Base-by-base conservation (phyloP, 179 eudicot species). In the Sideroxylon spinosum region DNA sequence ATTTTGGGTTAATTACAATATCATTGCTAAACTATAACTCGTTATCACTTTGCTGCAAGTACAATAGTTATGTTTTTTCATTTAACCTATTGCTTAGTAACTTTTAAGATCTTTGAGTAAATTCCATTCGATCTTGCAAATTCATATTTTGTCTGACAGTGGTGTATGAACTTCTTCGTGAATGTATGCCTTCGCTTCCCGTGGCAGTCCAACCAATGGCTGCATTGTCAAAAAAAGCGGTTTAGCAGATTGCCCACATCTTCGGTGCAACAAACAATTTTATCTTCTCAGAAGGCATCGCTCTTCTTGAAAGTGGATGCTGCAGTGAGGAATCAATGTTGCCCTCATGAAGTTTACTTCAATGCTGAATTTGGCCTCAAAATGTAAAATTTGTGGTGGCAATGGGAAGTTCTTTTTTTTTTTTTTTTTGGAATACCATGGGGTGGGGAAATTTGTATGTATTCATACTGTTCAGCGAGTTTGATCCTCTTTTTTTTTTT, bases 71-170 rank as follows among this genome's bases (percentile, higher is more conserved):
- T 37, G 44, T 0, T 1, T 37, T 37, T 37, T 37, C 4, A 3
- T 37, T 3, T 4, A 37, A 1, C 44, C 44, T 37, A 37, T 37
- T 37, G 44, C 44, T 37, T 37, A 37, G 44, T n/a, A 37, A 37
- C 44, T 37, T 37, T 4, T 6, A 37, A 37, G 44, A 37, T 37
- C 44, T 37, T 37, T 23, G 16, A 0, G 5, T 71, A 32, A 50
- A 17, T 44, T 2, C 20, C 52, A 75, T 71, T 22, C 16, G 20
- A 78, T 74, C 68, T 76, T 65, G 78, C 86, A 94, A 97, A 88
- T 94, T 92, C 84, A 78, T 94, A 76, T 94, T 94, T 81, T 91
- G 93, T 70, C 87, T 87, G 71, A 90, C 97, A n/a, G 97, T 88
- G 6, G 83, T 94, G 60, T 32, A 83, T n/a, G 97, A 91, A 74